Percentiles rank a stretch among this genome's conserved stretches.
Conservation (phyloP, 805 yeast species). For the Candida broadrunensis region DNA sequence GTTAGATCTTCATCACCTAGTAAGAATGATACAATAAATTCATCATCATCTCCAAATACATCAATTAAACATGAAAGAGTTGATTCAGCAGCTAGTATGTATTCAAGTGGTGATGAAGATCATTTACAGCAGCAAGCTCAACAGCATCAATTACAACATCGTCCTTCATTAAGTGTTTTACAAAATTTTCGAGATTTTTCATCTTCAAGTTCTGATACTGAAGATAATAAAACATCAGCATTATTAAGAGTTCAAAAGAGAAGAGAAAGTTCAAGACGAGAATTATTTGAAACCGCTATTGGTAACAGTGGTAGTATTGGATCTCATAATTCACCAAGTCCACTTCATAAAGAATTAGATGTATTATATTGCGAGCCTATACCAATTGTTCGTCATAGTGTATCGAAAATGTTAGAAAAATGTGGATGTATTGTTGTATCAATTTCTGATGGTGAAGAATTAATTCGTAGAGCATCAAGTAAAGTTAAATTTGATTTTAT, state of each 20-base stretch:
- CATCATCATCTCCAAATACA: slow-evolving; percentile 11
- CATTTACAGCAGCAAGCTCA: neutral
- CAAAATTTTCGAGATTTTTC: slow-evolving; percentile 27
- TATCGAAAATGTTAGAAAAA: slow-evolving; percentile 59
- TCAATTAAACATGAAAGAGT: slow-evolving; percentile 27
- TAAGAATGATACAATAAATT: slow-evolving; percentile 8
- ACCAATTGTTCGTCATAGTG: slow-evolving; percentile 72
- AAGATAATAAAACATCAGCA: slow-evolving; percentile 51
- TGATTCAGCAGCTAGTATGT: slow-evolving; percentile 27
- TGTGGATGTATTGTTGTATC: slow-evolving; percentile 79
- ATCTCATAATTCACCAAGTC: slow-evolving; percentile 3
- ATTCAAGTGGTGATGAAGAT: slow-evolving; percentile 31
- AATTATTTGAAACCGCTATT: neutral
- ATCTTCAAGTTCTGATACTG: slow-evolving; percentile 64
- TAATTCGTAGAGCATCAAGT: slow-evolving; percentile 77
- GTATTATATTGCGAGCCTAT: slow-evolving; percentile 84
- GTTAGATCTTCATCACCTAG: slow-evolving; percentile 26
- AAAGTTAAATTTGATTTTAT: slow-evolving; percentile 82
- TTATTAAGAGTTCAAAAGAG: slow-evolving; percentile 51
- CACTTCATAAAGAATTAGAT: slow-evolving; percentile 44
- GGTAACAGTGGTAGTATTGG: slow-evolving; percentile 4
- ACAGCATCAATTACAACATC: neutral
- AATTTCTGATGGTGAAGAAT: slow-evolving; percentile 76
- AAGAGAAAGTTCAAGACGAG: slow-evolving; percentile 47
- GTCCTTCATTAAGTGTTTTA: neutral